Evolutionary conservation across 495 filamentous ascomycete genomes (phyloP), one percentile per base, ranked within the genome.

Genomic region (Lichenothelia convexa): DNA sequence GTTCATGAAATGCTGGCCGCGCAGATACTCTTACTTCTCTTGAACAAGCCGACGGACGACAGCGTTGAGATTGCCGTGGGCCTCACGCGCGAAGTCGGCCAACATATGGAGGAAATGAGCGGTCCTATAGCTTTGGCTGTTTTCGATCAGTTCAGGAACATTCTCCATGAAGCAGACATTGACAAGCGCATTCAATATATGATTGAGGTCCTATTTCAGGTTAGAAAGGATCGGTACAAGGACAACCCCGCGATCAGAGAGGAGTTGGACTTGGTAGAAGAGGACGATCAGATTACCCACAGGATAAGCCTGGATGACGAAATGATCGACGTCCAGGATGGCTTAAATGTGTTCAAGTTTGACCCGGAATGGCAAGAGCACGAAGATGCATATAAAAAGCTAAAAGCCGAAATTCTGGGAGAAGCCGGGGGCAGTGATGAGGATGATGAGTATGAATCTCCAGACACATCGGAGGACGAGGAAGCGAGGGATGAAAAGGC

Each of bases 51-150:
- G 9, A 94, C 91, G 0, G 89, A 99, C 44, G 89, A 94, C 57
- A 91, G 83, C 42, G 89, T 99, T 32, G 89, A 99, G 60, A 93
- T 99, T 56, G 89, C 89, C 2, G 89, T 95, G 4, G 82, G 79
- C 0, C 59, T 95, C 33, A 93, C 77, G 47, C 68, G 79, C 35
- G 89, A 95, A 51, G 83, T 92, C 29, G 89, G 89, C 13, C 74
- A 89, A 46, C 83, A 93, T 55, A 51, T 99, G 38, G 87, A 95
- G 53, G 86, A 94, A 54, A 89, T 93, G 81, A 86, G 75, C 45
- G 65, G 73, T 2, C 63, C 74, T 16, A 89, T 95, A 46, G 78
- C 82, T 16, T 68, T 84, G 38, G 79, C 74, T 31, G 80, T 99
- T 12, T 99, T 89, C 41, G 91, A 95, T 48, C 86, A 93, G 51